Percentiles rank a stretch among this genome's conserved stretches.
These are phyloP conservation scores for Endoconidiophora polonica DNA, from an alignment of 2,329 filamentous ascomycete genomes.

Conservation along the genomic window DNA sequence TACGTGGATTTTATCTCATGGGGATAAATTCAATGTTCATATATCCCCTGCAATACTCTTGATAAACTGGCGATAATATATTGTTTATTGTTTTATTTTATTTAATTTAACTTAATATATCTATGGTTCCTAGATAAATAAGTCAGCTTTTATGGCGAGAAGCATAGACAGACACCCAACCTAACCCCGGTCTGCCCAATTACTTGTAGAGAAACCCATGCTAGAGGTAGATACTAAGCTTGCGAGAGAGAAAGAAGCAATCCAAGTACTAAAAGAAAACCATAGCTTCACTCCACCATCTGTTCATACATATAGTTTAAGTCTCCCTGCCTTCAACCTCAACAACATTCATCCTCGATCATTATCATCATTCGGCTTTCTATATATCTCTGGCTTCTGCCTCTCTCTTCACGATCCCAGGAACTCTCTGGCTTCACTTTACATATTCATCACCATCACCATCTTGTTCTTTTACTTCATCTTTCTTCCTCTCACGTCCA, in stretches of 20 bases:
- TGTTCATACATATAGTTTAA: constrained; percentile 1
- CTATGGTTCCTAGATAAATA: not conserved
- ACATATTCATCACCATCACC: not conserved
- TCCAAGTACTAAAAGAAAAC: not conserved
- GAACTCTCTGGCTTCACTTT: not conserved
- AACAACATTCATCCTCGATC: not conserved
- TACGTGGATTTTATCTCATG: not conserved
- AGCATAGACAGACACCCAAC: not conserved
- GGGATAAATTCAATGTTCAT: too few species aligned
- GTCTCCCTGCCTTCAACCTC: not conserved
- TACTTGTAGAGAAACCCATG: too few species aligned
- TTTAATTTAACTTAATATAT: too few species aligned
- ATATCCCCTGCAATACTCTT: too few species aligned
- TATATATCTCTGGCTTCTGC: too few species aligned
- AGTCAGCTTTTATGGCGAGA: not conserved
- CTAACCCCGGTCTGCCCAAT: not conserved
- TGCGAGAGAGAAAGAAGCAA: not conserved
- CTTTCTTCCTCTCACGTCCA: constrained; percentile 2
- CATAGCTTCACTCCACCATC: not conserved
- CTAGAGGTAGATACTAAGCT: too few species aligned
- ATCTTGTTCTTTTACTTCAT: not conserved
- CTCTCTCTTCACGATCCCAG: too few species aligned
- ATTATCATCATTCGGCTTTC: not conserved
- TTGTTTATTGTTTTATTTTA: too few species aligned
- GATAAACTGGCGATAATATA: too few species aligned